Conservation (phyloP, 1,284 basidiomycete genomes). For the Ustilago nuda region DNA sequence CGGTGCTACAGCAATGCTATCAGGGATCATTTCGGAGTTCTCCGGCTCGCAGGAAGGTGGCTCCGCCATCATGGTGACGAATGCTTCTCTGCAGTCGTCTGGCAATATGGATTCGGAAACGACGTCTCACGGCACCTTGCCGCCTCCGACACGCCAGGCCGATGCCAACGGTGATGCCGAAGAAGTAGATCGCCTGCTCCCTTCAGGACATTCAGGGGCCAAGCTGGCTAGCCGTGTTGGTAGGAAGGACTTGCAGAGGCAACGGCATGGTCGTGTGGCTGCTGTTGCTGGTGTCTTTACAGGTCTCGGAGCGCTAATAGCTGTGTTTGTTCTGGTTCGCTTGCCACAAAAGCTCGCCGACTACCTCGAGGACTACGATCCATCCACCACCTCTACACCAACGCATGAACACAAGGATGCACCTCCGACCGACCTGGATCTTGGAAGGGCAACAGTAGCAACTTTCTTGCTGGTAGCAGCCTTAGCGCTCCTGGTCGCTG, state of each 20-base stretch:
- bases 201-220: not conserved
- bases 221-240: not conserved
- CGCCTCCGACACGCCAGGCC: not conserved
- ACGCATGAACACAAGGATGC: not conserved
- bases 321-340: constrained; percentile 55
- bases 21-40: constrained; percentile 37
- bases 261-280: constrained; percentile 46
- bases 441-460: constrained; percentile 33
- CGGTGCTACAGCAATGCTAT: constrained; percentile 57
- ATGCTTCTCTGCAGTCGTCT: not conserved
- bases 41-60: constrained; percentile 12
- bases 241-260: not conserved
- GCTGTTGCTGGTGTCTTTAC: constrained; percentile 52
- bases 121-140: constrained; percentile 9
- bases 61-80: not conserved
- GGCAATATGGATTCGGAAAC: constrained; percentile 7
- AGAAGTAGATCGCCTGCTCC: constrained; percentile 5
- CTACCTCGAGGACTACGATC: constrained; percentile 24
- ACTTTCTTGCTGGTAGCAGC: constrained; percentile 50
- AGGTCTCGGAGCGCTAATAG: constrained; percentile 47
- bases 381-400: not conserved
- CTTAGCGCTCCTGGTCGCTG: constrained; percentile 29
- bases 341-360: constrained; percentile 47
- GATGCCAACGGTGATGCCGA: not conserved
- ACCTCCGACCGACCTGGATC: constrained; percentile 15